These are phyloP conservation scores for Lepidium didymum DNA, from an alignment of 345 rosid species.

Conservation along the genomic window DNA sequence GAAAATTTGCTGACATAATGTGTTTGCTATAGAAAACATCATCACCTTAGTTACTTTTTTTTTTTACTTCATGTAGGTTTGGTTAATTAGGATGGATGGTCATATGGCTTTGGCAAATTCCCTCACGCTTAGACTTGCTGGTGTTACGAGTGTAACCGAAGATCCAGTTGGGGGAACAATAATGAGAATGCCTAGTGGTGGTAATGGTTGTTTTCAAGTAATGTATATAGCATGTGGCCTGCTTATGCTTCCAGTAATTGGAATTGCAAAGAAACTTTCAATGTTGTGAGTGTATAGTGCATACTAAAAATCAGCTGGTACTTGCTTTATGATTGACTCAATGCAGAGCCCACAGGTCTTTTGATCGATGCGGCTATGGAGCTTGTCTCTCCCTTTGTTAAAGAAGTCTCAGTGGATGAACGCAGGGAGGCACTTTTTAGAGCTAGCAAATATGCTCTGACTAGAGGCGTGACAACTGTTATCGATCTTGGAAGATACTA, in stretches of 20 bases:
- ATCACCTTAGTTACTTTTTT: background rate
- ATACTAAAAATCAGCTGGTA: background rate
- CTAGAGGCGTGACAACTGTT: conserved; percentile 77
- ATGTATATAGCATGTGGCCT: background rate
- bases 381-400: conserved; percentile 47
- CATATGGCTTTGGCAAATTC: conserved; percentile 93
- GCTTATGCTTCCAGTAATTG: background rate
- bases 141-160: conserved; percentile 44
- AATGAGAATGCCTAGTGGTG: conserved; percentile 49
- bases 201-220: conserved; percentile 26
- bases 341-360: conserved; percentile 76
- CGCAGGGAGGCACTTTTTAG: conserved; percentile 75
- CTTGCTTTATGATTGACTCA: conserved; percentile 3
- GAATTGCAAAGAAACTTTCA: background rate
- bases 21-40: background rate
- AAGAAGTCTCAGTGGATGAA: conserved; percentile 60
- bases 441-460: conserved; percentile 71
- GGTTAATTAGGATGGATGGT: conserved; percentile 85
- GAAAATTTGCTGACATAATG: background rate
- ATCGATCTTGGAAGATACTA: conserved; percentile 80
- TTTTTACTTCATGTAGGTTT: conserved; percentile 41
- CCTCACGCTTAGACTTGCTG: conserved; percentile 58
- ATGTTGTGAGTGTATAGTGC: conserved; percentile 1
- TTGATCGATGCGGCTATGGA: conserved; percentile 85
- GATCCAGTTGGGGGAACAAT: conserved; percentile 78